Evolutionary conservation across 345 rosid genomes (phyloP).

Genomic region (Hibiscus trionum): DNA sequence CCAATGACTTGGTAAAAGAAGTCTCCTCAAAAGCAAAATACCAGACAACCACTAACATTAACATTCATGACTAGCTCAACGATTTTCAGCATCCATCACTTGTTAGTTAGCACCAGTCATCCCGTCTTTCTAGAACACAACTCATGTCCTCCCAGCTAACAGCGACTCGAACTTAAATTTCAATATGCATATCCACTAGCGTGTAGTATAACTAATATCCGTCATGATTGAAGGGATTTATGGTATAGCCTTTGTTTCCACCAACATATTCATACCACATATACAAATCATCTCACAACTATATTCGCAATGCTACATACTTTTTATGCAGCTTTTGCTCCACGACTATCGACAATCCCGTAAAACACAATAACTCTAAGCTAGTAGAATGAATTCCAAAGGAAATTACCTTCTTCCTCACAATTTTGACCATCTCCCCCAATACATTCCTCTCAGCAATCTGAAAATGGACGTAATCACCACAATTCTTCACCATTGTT

Average conservation of each 20-base stretch:
- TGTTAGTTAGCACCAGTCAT: not conserved
- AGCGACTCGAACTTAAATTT: not conserved
- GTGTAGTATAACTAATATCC: not conserved
- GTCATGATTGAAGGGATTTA: not conserved
- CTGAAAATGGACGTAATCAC: slow-evolving; percentile 81
- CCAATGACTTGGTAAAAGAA: not conserved
- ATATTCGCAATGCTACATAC: not conserved
- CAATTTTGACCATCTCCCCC: slow-evolving; percentile 90
- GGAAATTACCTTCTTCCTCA: slow-evolving; percentile 62
- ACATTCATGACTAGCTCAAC: not conserved
- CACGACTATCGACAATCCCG: not conserved
- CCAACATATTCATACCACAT: not conserved
- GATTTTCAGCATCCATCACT: not conserved
- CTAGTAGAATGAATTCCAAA: not conserved
- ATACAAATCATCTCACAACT: not conserved
- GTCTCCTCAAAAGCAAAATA: not conserved
- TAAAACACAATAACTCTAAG: not conserved
- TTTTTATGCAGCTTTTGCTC: not conserved
- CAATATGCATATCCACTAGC: not conserved
- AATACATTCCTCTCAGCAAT: slow-evolving; percentile 75
- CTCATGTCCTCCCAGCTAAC: not conserved
- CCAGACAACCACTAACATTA: not conserved
- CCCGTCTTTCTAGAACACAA: not conserved
- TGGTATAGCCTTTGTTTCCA: not conserved
- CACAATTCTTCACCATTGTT: slow-evolving; percentile 92